These are phyloP conservation scores for Piper longum DNA, from an alignment of 164 flowering plant species.

Conservation along the genomic window DNA sequence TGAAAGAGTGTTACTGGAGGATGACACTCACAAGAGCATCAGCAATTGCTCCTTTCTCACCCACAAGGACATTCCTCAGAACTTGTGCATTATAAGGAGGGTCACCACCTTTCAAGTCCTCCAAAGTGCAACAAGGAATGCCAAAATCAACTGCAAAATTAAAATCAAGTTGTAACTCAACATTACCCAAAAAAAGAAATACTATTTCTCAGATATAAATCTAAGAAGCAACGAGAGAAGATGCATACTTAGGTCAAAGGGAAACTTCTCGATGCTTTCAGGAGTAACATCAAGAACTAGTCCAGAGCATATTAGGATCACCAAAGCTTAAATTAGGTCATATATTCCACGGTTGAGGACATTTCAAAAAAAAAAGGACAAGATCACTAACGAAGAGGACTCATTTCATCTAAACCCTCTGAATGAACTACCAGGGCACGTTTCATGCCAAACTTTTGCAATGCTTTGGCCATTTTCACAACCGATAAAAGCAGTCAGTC, in stretches of 20 bases:
- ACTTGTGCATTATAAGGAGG: conserved; percentile 64
- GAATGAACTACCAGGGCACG: conserved; percentile 87
- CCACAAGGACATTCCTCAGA: conserved; percentile 56
- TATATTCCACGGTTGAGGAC: background rate
- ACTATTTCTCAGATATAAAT: background rate
- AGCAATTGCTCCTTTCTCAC: conserved; percentile 75
- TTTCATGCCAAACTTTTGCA: conserved; percentile 78
- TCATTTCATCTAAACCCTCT: conserved; percentile 92
- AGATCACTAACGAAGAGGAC: conserved; percentile 60
- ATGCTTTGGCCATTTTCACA: conserved; percentile 77
- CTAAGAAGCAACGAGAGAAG: background rate
- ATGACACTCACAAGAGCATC: conserved; percentile 66
- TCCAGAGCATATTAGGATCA: conserved; percentile 52
- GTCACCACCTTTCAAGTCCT: conserved; percentile 62
- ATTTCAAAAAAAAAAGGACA: background rate
- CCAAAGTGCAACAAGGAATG: conserved; percentile 77
- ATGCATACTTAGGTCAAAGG: conserved; percentile 72
- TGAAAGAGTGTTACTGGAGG: background rate
- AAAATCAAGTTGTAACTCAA: background rate
- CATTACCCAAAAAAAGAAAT: background rate
- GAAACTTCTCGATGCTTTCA: conserved; percentile 49
- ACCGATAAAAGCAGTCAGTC: conserved; percentile 30
- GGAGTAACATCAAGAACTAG: conserved; percentile 66
- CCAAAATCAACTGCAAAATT: conserved; percentile 67
- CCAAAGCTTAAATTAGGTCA: background rate